Evolutionary conservation across 306 rosid species (phyloP).

Genomic region (Prunus salicina): DNA sequence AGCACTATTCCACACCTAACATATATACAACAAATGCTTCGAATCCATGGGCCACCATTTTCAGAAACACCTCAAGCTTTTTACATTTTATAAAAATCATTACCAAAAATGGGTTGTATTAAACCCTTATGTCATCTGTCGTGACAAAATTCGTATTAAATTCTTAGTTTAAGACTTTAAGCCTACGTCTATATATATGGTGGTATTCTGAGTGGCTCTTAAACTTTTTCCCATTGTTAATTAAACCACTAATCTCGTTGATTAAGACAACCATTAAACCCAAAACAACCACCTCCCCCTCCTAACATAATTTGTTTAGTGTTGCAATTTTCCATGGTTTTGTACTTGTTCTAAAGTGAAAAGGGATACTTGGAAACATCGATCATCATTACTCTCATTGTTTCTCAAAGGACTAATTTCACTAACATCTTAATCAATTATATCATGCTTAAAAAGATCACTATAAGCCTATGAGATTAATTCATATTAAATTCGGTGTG

Average conservation of each 20-base stretch:
- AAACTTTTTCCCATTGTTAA: not conserved
- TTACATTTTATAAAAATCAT: not conserved
- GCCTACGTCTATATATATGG: not conserved
- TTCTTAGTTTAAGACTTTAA: no score
- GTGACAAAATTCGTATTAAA: not conserved
- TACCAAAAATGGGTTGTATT: not conserved
- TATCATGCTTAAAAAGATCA: no score
- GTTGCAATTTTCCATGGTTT: not conserved
- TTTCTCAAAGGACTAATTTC: not conserved
- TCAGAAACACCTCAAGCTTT: not conserved
- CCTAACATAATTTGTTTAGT: not conserved
- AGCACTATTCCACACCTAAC: not conserved
- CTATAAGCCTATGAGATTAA: no score
- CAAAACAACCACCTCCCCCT: not conserved
- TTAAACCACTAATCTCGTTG: slow-evolving; percentile 2
- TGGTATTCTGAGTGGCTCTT: not conserved
- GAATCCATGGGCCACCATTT: not conserved
- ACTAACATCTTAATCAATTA: no score
- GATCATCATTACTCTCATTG: not conserved
- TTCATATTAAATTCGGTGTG: no score
- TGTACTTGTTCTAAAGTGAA: not conserved
- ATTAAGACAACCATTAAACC: slow-evolving; percentile 3
- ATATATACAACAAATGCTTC: not conserved
- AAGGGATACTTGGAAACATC: not conserved
- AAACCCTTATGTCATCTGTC: not conserved